Percentiles rank a stretch among this genome's conserved stretches.
Conservation (phyloP, 2,329 filamentous ascomycete genomes). For the Cryphonectria radicalis region DNA sequence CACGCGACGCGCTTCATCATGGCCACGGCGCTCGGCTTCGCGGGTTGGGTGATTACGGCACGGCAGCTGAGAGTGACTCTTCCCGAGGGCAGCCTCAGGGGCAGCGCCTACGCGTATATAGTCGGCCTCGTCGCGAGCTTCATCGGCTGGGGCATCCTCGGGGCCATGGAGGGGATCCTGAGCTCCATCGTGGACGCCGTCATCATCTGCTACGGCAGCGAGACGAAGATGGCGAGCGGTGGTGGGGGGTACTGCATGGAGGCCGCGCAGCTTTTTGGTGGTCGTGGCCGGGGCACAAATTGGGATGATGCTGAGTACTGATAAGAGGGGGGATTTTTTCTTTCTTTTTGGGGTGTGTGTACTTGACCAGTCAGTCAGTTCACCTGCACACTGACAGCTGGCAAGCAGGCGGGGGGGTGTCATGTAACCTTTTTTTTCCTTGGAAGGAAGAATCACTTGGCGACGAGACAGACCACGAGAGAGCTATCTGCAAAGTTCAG, state of each 20-base stretch:
- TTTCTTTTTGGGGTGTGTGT: too few species aligned
- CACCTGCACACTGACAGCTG: too few species aligned
- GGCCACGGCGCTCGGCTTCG: constrained; percentile 86
- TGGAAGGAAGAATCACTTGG: too few species aligned
- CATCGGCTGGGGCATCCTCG: constrained; percentile 92
- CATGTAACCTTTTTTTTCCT: too few species aligned
- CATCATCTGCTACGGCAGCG: constrained; percentile 93
- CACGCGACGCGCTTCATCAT: constrained; percentile 92
- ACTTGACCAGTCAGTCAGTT: too few species aligned
- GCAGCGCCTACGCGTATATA: constrained; percentile 92
- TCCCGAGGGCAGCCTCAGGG: constrained; percentile 61
- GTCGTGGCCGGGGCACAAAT: constrained; percentile 40
- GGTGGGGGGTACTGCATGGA: constrained; percentile 86
- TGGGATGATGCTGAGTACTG: constrained; percentile 27
- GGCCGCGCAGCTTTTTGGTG: constrained; percentile 85
- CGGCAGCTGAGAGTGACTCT: constrained; percentile 70
- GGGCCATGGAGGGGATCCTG: constrained; percentile 86
- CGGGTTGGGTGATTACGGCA: constrained; percentile 94
- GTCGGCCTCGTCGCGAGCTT: constrained; percentile 90
- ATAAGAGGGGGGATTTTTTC: background rate
- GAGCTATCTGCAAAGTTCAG: too few species aligned
- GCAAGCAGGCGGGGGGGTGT: too few species aligned
- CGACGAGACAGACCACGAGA: too few species aligned
- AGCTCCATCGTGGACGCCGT: constrained; percentile 87
- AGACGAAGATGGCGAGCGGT: constrained; percentile 70